Base-by-base conservation (phyloP, 2,329 filamentous ascomycete species). In the Neofusicoccum sp. region DNA sequence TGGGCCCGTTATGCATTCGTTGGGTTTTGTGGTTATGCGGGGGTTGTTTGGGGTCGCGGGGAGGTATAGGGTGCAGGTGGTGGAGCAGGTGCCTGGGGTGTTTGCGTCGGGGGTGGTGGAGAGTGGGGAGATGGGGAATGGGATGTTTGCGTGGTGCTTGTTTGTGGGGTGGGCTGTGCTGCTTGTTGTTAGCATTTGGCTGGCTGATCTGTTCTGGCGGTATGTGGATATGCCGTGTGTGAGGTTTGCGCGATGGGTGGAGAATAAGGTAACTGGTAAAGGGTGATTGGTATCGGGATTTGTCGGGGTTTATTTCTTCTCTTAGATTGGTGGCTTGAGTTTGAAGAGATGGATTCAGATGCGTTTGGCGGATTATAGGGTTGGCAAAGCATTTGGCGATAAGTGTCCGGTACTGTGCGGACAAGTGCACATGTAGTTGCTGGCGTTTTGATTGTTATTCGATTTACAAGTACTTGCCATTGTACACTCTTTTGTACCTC, bases 121-220 rank as follows among this genome's bases (percentile, higher is more conserved):
- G 3, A 75, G 71, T 5, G 63, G 54, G 16, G 71, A 74, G 56
- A 75, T 64, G 71, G 70, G 77, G 74, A 48, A 69, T 71, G 66
- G 66, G 11, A 33, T 12, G 12, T 63, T 58, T 7, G 61, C 37
- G 8, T 22, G n/a, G 1, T 56, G 61, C 8, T 31, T 63, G 34
- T 41, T 44, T 3, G 9, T 63, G 14, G 61, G 61, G 74, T 31
- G 75, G 8, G 67, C 74, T 16, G 77, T 82, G 71, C 52, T 77
- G 4, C 29, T 78, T 2, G 79, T 79, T n/a, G 68, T 82, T 14
- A 66, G 71, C 12, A 56, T 76, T 4, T 87, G 84, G 80, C 77
- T 80, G 4, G 82, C 83, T 1, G 86, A 88, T 71, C 63, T 88
- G 3, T 87, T 87, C 68, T 87, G 84, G 83, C 78, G 85, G 33